Evolutionary conservation across 805 yeast species (phyloP), one percentile per base, ranked within the genome.

Genomic region (Candida xiaguanensis): DNA sequence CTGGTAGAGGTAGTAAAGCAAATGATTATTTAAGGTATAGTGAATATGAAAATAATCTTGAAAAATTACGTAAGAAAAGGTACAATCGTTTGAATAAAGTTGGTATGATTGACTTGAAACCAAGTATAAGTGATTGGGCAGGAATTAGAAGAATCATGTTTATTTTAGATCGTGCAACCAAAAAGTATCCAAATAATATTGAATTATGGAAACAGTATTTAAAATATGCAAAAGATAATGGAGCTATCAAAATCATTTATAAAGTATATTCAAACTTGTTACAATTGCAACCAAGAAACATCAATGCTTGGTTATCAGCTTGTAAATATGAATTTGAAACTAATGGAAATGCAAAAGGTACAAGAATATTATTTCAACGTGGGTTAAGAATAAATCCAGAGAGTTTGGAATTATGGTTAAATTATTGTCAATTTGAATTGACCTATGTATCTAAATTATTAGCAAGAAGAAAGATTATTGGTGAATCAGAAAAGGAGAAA

Each of bases 271-370:
- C 90, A 5, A 77, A 78, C 42, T 69, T 91, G 49, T 70, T 93
- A 50, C 87, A 82, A 60, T 65, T 89, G 46, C 98, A 93, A 57
- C 98, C 99, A n/a, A 75, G 85, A 31, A 85, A 90, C 54, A 77
- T 88, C 2, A 85, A 82, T 50, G 85, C 91, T 13, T 93, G 99
- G 99, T 77, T 93, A 31, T 77, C 87, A 52, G 97, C 96, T 17
- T 96, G 97, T 22, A 86, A 86, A 56, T 88, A 87, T 62, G 98
- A 93, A 63, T 82, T 86, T 52, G 96, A 91, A 50, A 77, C 76
- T 20, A 88, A 93, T 60, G 85, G 91, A 29, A 85, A 89, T 51
- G 86, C 95, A 32, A 80, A 83, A 55, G 90, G 95, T 33, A 90
- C 97, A 16, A 76, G 99, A 59, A 78, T 79, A 8, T 72, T 93